phyloP scores from a whole-genome alignment of 208 protist genomes.

The Leishmania gerbilli region DNA sequence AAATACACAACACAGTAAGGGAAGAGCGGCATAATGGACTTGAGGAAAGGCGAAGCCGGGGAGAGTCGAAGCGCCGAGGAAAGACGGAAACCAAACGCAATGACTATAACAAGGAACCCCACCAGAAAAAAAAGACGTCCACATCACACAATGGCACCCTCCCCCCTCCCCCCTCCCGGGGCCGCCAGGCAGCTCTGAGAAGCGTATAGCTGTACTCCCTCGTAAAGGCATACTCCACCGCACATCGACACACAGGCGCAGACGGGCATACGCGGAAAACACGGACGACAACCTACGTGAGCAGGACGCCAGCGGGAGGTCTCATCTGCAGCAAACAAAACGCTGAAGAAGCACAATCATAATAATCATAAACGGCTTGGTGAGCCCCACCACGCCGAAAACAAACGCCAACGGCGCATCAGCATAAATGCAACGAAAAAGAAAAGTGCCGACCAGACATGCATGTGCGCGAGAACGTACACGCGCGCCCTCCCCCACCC shows the following conservation, averaged over 20 bases:
- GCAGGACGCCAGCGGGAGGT: not conserved
- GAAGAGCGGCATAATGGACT: not conserved
- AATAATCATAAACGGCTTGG: too few relatives aligned
- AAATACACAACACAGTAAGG: not conserved
- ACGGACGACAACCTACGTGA: not conserved
- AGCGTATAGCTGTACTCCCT: not conserved
- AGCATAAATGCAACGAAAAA: too few relatives aligned
- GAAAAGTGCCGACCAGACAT: too few relatives aligned
- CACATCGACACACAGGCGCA: not conserved
- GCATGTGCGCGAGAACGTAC: too few relatives aligned
- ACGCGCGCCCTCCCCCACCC: too few relatives aligned
- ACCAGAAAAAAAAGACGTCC: not conserved
- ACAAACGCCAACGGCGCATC: too few relatives aligned
- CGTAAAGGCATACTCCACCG: not conserved
- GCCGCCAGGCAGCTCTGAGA: not conserved
- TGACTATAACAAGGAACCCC: not conserved
- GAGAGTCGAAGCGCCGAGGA: not conserved
- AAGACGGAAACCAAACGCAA: not conserved
- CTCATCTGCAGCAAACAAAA: too few relatives aligned
- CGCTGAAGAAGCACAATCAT: too few relatives aligned
- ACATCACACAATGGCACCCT: not conserved
- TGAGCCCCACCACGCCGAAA: too few relatives aligned
- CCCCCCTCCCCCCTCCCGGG: too few relatives aligned
- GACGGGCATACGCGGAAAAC: too few relatives aligned
- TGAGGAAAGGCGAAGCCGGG: not conserved